Conservation (phyloP, 164 flowering plant genomes). For the Vitis riparia region DNA sequence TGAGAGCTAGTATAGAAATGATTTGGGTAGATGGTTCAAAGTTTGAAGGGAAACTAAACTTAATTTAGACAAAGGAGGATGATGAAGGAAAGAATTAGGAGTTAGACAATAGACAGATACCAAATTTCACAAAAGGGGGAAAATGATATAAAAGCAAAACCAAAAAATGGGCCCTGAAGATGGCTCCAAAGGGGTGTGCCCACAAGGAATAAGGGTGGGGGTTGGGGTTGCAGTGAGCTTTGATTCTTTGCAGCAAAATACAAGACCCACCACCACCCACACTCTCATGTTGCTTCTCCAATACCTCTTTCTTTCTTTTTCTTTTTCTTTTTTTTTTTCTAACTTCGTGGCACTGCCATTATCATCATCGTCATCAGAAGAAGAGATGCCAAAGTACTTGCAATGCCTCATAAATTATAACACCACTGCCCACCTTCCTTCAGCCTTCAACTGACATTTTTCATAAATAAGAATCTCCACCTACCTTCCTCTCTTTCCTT, state of each 20-base stretch:
- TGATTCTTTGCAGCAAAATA: slow-evolving; percentile 16
- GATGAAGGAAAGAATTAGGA: background rate
- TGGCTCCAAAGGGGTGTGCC: slow-evolving; percentile 15
- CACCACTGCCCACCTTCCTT: slow-evolving; percentile 10
- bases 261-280: slow-evolving; percentile 9
- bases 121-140: background rate
- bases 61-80: no score
- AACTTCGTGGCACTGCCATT: slow-evolving; percentile 23
- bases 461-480: slow-evolving; percentile 20
- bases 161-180: slow-evolving; percentile 4
- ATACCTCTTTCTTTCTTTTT: background rate
- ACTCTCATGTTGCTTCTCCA: background rate
- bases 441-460: slow-evolving; percentile 12
- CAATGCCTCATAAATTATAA: slow-evolving; percentile 10
- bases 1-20: no score
- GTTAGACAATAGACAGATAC: background rate
- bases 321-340: background rate
- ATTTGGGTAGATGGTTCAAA: no score
- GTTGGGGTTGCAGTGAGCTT: slow-evolving; percentile 13
- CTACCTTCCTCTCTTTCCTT: slow-evolving; percentile 13
- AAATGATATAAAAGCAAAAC: background rate
- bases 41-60: no score
- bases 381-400: slow-evolving; percentile 15
- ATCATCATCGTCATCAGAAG: slow-evolving; percentile 8
- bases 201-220: slow-evolving; percentile 13